These are phyloP conservation scores for Diaporthe vexans DNA, from an alignment of 2,329 filamentous ascomycete genomes.

Conservation along the genomic window DNA sequence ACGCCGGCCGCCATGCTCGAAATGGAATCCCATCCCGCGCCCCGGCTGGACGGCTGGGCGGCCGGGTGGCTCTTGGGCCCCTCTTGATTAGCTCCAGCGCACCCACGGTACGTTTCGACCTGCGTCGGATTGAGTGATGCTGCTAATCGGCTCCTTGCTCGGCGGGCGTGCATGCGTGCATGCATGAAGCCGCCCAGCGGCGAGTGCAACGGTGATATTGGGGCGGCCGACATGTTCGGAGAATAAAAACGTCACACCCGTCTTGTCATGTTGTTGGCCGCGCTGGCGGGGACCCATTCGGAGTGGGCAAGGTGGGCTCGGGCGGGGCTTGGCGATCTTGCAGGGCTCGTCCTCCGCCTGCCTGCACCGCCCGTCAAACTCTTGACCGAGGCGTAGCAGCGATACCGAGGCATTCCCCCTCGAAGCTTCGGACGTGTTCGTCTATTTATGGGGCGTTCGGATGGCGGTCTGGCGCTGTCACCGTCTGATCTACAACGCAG, in stretches of 20 bases:
- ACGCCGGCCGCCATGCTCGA: constrained; percentile 35
- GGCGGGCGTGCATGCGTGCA: background rate
- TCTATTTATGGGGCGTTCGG: constrained; percentile 31
- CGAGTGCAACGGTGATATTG: constrained; percentile 23
- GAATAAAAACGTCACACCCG: constrained; percentile 26
- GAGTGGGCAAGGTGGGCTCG: background rate
- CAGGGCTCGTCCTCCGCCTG: constrained; percentile 9
- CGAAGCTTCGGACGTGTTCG: background rate
- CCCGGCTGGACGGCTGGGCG: constrained; percentile 24
- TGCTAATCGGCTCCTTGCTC: background rate
- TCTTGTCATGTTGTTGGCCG: constrained; percentile 4
- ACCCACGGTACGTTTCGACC: background rate
- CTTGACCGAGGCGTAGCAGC: constrained; percentile 16
- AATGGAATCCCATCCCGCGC: constrained; percentile 34
- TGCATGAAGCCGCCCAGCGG: constrained; percentile 17
- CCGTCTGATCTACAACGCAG: constrained; percentile 16
- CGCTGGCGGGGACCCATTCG: constrained; percentile 19
- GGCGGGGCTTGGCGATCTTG: constrained; percentile 27
- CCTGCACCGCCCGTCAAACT: background rate
- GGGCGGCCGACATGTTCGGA: constrained; percentile 15
- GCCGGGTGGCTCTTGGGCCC: constrained; percentile 16
- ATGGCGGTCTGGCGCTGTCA: constrained; percentile 29
- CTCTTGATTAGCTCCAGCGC: constrained; percentile 7
- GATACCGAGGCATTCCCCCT: constrained; percentile 23
- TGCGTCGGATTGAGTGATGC: constrained; percentile 26